phyloP scores from a whole-genome alignment of 345 rosid species.

The Citropsis articulata region DNA sequence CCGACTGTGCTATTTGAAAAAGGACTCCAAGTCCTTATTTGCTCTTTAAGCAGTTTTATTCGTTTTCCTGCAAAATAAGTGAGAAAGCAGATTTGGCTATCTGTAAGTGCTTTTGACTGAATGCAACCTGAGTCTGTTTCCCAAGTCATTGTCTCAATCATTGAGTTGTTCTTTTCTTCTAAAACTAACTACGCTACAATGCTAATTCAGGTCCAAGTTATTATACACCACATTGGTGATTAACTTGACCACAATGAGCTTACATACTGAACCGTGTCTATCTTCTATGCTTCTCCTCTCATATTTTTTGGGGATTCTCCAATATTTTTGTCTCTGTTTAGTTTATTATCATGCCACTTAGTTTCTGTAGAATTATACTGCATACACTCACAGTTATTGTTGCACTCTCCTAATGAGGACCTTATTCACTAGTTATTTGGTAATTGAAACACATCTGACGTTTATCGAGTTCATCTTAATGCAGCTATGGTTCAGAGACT shows the following conservation, averaged over 20 bases:
- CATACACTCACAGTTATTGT: not conserved
- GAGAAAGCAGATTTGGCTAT: not conserved
- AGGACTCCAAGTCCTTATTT: not conserved
- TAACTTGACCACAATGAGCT: not conserved
- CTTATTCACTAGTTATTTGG: not conserved
- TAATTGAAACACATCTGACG: conserved; percentile 5
- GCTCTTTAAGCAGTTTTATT: not conserved
- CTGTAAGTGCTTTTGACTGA: not conserved
- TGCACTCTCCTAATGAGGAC: not conserved
- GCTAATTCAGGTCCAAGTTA: not conserved
- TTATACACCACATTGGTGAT: not conserved
- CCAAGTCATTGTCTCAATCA: not conserved
- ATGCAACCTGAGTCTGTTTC: not conserved
- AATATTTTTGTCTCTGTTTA: not conserved
- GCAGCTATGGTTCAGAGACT: conserved; percentile 79
- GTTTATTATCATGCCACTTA: not conserved
- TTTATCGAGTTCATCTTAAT: conserved; percentile 12
- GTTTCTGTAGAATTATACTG: not conserved
- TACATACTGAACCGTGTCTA: not conserved
- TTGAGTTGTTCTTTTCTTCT: not conserved
- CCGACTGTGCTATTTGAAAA: not conserved
- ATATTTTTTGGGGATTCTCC: not conserved
- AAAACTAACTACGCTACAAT: not conserved
- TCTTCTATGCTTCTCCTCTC: not conserved
- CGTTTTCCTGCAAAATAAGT: not conserved